These are phyloP conservation scores for Leccinum boreale DNA, from an alignment of 768 basidiomycete species.

Conservation along the genomic window DNA sequence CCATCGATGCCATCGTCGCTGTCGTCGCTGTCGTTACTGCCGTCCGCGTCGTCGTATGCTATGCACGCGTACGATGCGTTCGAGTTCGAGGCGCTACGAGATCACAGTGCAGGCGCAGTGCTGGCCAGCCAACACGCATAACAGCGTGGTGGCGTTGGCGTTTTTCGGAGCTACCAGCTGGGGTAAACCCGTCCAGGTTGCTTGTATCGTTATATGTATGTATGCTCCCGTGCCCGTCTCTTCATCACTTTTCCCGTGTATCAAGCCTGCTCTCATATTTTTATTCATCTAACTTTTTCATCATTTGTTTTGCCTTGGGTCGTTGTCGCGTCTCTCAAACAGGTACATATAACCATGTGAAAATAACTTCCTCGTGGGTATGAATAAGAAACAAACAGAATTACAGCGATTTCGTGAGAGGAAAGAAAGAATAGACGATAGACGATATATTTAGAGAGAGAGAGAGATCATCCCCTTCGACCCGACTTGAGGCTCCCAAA, in stretches of 20 bases:
- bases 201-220: constrained; percentile 27
- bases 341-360: constrained; percentile 17
- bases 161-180: not conserved
- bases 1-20: not conserved
- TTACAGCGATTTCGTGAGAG: constrained; percentile 5
- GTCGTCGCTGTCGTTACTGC: not conserved
- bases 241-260: not conserved
- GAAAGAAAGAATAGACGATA: not conserved
- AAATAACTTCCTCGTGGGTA: constrained; percentile 11
- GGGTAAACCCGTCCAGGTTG: constrained; percentile 13
- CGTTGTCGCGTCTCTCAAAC: constrained; percentile 6
- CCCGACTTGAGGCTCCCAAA: constrained; percentile 69
- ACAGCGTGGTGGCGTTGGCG: not conserved
- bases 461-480: constrained; percentile 29
- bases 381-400: constrained; percentile 14
- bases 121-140: constrained; percentile 22
- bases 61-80: constrained; percentile 29
- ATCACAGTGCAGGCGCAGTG: constrained; percentile 19
- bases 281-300: constrained; percentile 9
- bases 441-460: not conserved
- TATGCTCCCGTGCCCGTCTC: not conserved
- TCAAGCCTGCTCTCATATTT: constrained; percentile 9
- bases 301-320: not conserved
- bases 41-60: constrained; percentile 8
- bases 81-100: constrained; percentile 32